A percentile compares a stretch with the other conserved stretches of the same genome.
These are phyloP conservation scores for Carex arenaria DNA, from an alignment of 202 grass and related monocot species.

Conservation along the genomic window DNA sequence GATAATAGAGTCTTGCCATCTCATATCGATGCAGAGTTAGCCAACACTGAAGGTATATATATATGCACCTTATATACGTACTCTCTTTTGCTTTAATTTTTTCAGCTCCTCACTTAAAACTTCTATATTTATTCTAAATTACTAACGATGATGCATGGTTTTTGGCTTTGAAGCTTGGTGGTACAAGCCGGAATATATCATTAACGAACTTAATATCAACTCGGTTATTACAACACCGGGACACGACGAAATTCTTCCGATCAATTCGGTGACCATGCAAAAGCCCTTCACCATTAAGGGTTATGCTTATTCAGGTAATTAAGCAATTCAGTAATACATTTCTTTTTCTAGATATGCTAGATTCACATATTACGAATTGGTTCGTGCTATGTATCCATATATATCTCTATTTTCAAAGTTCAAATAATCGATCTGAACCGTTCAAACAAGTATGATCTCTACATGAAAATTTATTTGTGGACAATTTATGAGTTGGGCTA, in stretches of 20 bases:
- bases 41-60: conserved; percentile 51
- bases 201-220: conserved; percentile 85
- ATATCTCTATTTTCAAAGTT: too few relatives aligned
- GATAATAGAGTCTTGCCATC: conserved; percentile 71
- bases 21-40: conserved; percentile 67
- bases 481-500: too few relatives aligned
- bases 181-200: conserved; percentile 92
- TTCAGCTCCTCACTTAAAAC: background rate
- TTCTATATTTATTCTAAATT: background rate
- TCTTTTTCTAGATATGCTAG: background rate
- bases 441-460: too few relatives aligned
- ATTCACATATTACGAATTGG: background rate
- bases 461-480: too few relatives aligned
- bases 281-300: conserved; percentile 61
- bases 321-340: background rate
- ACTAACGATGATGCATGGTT: background rate
- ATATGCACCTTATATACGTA: background rate
- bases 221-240: conserved; percentile 65
- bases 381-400: too few relatives aligned
- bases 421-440: too few relatives aligned
- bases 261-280: conserved; percentile 58
- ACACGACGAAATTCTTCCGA: conserved; percentile 53
- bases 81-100: background rate
- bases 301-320: conserved; percentile 83
- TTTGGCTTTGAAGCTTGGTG: conserved; percentile 47